Evolutionary conservation across 208 protist species (phyloP).

Genomic region (Naegleria gruberi): DNA sequence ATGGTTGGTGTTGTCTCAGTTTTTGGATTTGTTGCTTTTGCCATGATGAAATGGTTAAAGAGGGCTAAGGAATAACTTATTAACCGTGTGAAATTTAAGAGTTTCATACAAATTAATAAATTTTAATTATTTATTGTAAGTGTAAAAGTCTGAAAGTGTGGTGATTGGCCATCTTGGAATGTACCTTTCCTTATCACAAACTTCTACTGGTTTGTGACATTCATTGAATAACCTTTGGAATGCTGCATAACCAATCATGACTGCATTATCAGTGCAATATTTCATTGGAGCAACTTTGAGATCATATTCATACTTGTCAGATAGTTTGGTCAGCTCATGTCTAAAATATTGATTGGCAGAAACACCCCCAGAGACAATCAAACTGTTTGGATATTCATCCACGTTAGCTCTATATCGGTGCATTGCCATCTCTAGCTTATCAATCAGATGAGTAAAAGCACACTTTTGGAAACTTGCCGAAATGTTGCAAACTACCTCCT

Average conservation of each 20-base stretch:
- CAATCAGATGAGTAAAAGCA: constrained; percentile 17
- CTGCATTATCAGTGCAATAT: constrained; percentile 30
- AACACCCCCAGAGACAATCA: constrained; percentile 29
- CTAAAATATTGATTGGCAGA: constrained; percentile 15
- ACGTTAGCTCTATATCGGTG: neutral
- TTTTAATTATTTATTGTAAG: no score
- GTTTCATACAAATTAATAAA: no score
- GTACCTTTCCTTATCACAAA: neutral
- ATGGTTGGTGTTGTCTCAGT: neutral
- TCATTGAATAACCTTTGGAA: neutral
- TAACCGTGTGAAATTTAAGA: no score
- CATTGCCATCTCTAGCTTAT: constrained; percentile 2
- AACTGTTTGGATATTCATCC: neutral
- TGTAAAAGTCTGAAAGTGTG: neutral
- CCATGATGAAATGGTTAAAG: neutral
- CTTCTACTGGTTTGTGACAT: neutral
- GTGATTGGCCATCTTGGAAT: neutral
- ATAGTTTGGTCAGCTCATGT: neutral
- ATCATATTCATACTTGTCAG: neutral
- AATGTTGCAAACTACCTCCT: neutral
- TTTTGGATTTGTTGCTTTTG: neutral
- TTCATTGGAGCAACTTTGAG: neutral
- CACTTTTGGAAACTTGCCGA: constrained; percentile 12
- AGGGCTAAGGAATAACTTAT: neutral
- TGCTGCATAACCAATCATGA: constrained; percentile 26